Conservation (phyloP, 2,329 filamentous ascomycete genomes). For the Hypomyces rosellus region DNA sequence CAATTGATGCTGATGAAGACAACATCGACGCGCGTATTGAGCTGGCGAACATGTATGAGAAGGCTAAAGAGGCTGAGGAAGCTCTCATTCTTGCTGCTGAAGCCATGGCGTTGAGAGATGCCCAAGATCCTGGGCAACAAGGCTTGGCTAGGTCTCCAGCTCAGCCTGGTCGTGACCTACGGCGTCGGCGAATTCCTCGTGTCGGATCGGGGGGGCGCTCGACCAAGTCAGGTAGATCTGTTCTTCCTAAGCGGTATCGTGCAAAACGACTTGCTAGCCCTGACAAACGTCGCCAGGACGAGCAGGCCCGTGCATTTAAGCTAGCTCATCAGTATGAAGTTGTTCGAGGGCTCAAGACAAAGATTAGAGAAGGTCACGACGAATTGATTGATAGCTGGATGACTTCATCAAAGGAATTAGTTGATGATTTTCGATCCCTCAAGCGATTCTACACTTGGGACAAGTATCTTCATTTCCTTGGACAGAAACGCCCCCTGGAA, state of each 20-base stretch:
- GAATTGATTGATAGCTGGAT: slow-evolving; percentile 50
- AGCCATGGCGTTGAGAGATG: slow-evolving; percentile 58
- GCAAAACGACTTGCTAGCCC: slow-evolving; percentile 40
- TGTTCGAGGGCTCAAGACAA: slow-evolving; percentile 36
- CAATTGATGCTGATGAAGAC: slow-evolving; percentile 64
- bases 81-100: slow-evolving; percentile 73
- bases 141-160: neutral
- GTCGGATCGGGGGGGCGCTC: slow-evolving; percentile 4
- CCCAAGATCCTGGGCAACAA: slow-evolving; percentile 26
- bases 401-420: slow-evolving; percentile 50
- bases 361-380: slow-evolving; percentile 35
- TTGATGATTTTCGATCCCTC: slow-evolving; percentile 57
- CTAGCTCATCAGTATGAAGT: slow-evolving; percentile 37
- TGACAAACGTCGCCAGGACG: slow-evolving; percentile 38
- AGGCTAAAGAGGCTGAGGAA: slow-evolving; percentile 63
- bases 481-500: slow-evolving; percentile 25
- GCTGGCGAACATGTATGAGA: slow-evolving; percentile 80
- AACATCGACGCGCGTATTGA: slow-evolving; percentile 72
- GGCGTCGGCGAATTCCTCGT: slow-evolving; percentile 2
- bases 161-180: neutral
- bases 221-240: slow-evolving; percentile 5
- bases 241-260: slow-evolving; percentile 36
- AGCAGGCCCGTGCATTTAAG: slow-evolving; percentile 35
- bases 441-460: slow-evolving; percentile 63
- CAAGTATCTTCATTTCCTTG: slow-evolving; percentile 54